Percentiles rank a stretch among this genome's conserved stretches.
phyloP scores from a whole-genome alignment of 2,329 filamentous ascomycete genomes.

The Aspergillus clavatus region DNA sequence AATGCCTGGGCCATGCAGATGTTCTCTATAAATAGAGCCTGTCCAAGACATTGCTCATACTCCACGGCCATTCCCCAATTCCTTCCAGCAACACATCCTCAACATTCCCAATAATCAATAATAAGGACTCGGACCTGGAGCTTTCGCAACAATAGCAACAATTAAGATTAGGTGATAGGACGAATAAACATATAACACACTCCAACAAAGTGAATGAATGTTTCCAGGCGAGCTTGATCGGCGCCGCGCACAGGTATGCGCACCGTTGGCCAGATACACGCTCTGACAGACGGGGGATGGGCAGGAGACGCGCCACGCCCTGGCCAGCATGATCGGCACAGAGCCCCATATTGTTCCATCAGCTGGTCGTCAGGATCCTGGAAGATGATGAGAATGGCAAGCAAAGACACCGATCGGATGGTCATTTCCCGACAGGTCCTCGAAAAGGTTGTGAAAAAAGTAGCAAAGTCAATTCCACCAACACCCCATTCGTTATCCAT shows the following conservation, averaged over 20 bases:
- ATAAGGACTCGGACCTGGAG: neutral
- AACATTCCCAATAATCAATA: neutral
- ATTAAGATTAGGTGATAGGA: neutral
- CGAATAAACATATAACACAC: neutral
- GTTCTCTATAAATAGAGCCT: neutral
- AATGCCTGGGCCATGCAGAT: too few species aligned
- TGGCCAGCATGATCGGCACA: slow-evolving; percentile 4
- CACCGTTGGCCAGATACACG: neutral
- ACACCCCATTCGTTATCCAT: slow-evolving; percentile 13
- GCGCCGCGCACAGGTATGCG: neutral
- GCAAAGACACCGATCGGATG: slow-evolving; percentile 13
- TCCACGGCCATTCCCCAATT: neutral
- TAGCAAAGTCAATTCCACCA: slow-evolving; percentile 12
- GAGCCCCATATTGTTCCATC: slow-evolving; percentile 9
- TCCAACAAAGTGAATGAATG: neutral
- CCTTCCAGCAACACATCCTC: neutral
- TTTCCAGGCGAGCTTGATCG: neutral
- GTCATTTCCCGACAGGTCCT: slow-evolving; percentile 15
- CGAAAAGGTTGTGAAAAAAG: slow-evolving; percentile 12
- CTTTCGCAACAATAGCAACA: neutral
- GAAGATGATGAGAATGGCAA: slow-evolving; percentile 6
- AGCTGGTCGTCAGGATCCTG: slow-evolving; percentile 4
- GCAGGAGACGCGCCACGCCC: neutral
- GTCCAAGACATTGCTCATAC: neutral
- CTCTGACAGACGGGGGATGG: neutral